These are phyloP conservation scores for Cryptosporidium parvum DNA, from an alignment of 169 alveolate species.

Conservation along the genomic window DNA sequence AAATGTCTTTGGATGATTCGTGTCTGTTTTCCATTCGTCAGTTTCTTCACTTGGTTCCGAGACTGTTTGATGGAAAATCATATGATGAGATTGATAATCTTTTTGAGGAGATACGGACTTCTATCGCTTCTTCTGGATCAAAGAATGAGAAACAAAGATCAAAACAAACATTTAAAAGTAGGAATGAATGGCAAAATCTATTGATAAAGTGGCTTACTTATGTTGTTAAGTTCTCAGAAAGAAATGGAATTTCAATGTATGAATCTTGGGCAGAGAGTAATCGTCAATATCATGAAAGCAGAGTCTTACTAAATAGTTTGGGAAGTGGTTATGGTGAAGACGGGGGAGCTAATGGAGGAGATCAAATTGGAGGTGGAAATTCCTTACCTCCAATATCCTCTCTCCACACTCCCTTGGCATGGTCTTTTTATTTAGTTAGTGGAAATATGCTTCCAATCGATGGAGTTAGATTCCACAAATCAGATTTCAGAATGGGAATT, in stretches of 20 bases:
- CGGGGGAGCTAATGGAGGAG: constrained; percentile 68
- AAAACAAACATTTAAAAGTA: neutral
- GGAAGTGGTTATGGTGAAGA: neutral
- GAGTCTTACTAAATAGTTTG: constrained; percentile 8
- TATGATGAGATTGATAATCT: constrained; percentile 7
- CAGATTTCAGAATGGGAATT: constrained; percentile 82
- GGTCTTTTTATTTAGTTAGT: constrained; percentile 62
- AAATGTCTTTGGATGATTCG: constrained; percentile 15
- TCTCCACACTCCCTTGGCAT: constrained; percentile 66
- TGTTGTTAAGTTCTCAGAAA: constrained; percentile 7
- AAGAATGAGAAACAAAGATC: neutral
- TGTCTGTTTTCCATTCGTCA: constrained; percentile 29
- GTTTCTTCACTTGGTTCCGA: constrained; percentile 28
- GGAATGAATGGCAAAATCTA: constrained; percentile 26
- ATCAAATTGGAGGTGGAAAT: constrained; percentile 79
- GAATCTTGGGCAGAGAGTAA: constrained; percentile 32
- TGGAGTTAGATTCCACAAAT: constrained; percentile 87
- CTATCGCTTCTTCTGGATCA: neutral
- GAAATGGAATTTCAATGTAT: constrained; percentile 15
- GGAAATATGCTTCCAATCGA: constrained; percentile 84
- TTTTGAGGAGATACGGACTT: neutral
- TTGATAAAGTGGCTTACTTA: constrained; percentile 55
- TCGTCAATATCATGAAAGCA: constrained; percentile 74
- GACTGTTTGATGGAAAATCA: constrained; percentile 1
- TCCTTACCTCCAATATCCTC: constrained; percentile 66